Evolutionary conservation across 2,329 filamentous ascomycete species (phyloP), one percentile per base, ranked within the genome.

Genomic region (Trichoderma koningiopsis): DNA sequence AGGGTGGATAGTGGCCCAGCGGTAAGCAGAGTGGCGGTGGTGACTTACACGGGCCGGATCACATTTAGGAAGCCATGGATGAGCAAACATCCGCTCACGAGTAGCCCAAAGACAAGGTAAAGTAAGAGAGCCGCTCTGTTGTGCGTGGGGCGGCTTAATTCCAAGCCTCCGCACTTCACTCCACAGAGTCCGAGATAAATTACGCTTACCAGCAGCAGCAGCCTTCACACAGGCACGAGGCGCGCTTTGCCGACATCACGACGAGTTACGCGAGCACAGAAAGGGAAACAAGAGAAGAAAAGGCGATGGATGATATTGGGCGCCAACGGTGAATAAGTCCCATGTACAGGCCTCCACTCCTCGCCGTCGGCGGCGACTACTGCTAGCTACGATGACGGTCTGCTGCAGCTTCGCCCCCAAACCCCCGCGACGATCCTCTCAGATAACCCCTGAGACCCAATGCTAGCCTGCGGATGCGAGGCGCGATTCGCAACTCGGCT

Each of bases 381-480:
- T 55, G 31, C 61, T 55, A 29, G 61, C 47, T 40, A 58, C 53
- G 37, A 66, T 58, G 63, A 66, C 63, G 63, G 63, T 49, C 63
- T 66, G 53, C 55, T 66, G 63, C 63, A 66, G 63, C 63, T 66
- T 66, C 19, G 58, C 63, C 53, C 40, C 62, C 33, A 37, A 64
- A 56, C 49, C 61, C 61, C 62, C 62, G 63, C 55, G 63, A 66
- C 63, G 63, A 66, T 66, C 63, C 63, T 58, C 55, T 49, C n/a
- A 66, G 63, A 66, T 66, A 49, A 49, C 53, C 63, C 55, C 55
- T 58, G 53, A 58, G 63, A 52, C 63, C 63, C 40, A 58, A 58
- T 66, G 49, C 37, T 58, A 66, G 63, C 63, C 55, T 58, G 40
- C 37, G 53, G 53, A 58, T 66, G 63, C 53, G 19, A 58, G 29